Conservation (phyloP, 768 basidiomycete genomes). For the Agrocybe pediades region DNA sequence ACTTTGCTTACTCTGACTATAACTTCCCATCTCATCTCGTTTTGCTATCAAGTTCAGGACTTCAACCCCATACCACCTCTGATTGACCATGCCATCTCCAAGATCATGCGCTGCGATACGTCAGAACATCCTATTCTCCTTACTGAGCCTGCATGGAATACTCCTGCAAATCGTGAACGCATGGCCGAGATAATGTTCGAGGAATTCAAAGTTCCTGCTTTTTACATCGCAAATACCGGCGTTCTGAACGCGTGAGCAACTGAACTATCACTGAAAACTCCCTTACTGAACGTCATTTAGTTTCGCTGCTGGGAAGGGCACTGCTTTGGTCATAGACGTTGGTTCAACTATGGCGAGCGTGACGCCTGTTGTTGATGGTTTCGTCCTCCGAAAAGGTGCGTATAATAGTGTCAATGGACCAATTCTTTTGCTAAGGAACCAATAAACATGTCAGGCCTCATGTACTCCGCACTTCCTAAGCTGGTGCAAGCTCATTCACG, state of each 20-base stretch:
- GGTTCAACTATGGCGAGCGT: slow-evolving; percentile 89
- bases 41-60: slow-evolving; percentile 57
- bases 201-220: slow-evolving; percentile 91
- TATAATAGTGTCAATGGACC: neutral
- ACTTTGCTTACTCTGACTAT: neutral
- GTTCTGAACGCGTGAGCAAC: slow-evolving; percentile 85
- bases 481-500: slow-evolving; percentile 82
- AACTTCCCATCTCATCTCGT: slow-evolving; percentile 2
- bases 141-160: slow-evolving; percentile 98
- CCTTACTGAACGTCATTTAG: slow-evolving; percentile 36
- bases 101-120: slow-evolving; percentile 76
- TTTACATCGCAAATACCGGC: slow-evolving; percentile 94
- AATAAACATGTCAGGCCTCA: slow-evolving; percentile 57
- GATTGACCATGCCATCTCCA: slow-evolving; percentile 72
- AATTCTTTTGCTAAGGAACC: neutral
- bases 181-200: slow-evolving; percentile 99
- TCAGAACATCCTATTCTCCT: slow-evolving; percentile 90
- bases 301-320: slow-evolving; percentile 95
- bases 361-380: slow-evolving; percentile 96
- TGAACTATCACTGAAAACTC: neutral
- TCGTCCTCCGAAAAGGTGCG: slow-evolving; percentile 91
- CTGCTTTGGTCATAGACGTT: slow-evolving; percentile 95
- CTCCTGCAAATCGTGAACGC: slow-evolving; percentile 85
- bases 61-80: slow-evolving; percentile 74
- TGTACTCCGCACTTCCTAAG: slow-evolving; percentile 72